Conservation (phyloP, 2,329 filamentous ascomycete genomes). For the Spiromastix sp. region DNA sequence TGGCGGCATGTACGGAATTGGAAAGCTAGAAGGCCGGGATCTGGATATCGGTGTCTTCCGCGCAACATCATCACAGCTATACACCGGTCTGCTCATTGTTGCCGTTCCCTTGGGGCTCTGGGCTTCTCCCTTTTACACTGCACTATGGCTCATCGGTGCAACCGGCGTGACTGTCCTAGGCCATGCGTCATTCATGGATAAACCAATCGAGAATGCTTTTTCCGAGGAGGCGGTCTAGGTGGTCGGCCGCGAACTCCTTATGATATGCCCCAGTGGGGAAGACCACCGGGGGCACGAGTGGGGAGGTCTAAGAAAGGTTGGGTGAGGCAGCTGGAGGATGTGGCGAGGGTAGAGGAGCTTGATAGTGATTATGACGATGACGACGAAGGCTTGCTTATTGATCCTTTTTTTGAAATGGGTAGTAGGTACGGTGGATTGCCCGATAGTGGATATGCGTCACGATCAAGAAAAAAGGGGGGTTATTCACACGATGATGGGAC, state of each 20-base stretch:
- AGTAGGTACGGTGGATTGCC: background rate
- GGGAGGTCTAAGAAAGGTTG: constrained; percentile 51
- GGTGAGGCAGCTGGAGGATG: constrained; percentile 42
- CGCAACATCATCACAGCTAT: constrained; percentile 85
- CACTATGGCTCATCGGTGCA: constrained; percentile 93
- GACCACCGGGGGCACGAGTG: constrained; percentile 82
- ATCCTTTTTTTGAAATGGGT: constrained; percentile 4
- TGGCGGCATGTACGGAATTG: constrained; percentile 81
- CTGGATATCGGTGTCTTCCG: constrained; percentile 74
- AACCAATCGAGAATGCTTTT: constrained; percentile 99
- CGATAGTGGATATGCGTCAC: constrained; percentile 3
- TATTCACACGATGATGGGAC: constrained; percentile 40
- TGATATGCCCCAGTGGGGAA: constrained; percentile 92
- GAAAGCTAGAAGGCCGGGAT: constrained; percentile 79
- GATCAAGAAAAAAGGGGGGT: constrained; percentile 5
- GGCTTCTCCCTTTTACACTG: constrained; percentile 72
- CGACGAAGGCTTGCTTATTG: constrained; percentile 19
- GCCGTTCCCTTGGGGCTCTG: constrained; percentile 76
- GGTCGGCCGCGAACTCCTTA: constrained; percentile 99
- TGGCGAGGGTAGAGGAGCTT: constrained; percentile 55
- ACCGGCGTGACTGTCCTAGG: constrained; percentile 88
- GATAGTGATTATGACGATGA: constrained; percentile 44
- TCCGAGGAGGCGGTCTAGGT: constrained; percentile 99
- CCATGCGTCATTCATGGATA: constrained; percentile 92
- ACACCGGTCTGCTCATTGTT: constrained; percentile 75